These are phyloP conservation scores for Pseudogymnoascus verrucosus DNA, from an alignment of 2,329 filamentous ascomycete species.

Conservation along the genomic window DNA sequence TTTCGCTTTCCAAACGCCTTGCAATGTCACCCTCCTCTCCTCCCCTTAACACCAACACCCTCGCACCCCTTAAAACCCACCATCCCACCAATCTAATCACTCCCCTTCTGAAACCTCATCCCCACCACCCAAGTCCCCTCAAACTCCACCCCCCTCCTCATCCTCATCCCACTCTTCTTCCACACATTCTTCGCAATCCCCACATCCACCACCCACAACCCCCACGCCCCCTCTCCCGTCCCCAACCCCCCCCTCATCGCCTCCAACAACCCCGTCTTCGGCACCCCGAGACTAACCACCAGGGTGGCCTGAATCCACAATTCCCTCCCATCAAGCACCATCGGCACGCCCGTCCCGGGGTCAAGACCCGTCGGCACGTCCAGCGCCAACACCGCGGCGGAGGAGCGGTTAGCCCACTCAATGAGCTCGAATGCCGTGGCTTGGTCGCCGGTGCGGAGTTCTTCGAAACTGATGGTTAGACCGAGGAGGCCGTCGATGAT, in stretches of 20 bases:
- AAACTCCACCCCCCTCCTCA: constrained; percentile 81
- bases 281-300: constrained; percentile 78
- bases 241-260: constrained; percentile 43
- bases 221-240: constrained; percentile 46
- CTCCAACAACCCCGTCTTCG: constrained; percentile 75
- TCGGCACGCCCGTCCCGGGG: constrained; percentile 62
- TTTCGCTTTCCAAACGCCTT: constrained; percentile 2
- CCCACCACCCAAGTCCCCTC: constrained; percentile 78
- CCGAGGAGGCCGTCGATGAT: constrained; percentile 87
- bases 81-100: constrained; percentile 17
- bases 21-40: background rate
- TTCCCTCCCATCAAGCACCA: constrained; percentile 62
- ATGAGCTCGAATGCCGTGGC: constrained; percentile 82
- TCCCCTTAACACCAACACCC: background rate
- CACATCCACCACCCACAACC: constrained; percentile 77
- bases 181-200: constrained; percentile 76
- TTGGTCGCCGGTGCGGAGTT: constrained; percentile 74
- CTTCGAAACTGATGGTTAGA: constrained; percentile 80
- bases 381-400: constrained; percentile 75
- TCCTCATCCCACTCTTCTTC: constrained; percentile 69
- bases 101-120: constrained; percentile 36
- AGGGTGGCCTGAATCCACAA: constrained; percentile 76
- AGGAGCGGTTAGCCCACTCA: constrained; percentile 85
- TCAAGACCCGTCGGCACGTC: constrained; percentile 87
- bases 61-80: too few relatives aligned